Evolutionary conservation across 495 filamentous ascomycete genomes (phyloP), one percentile per base, ranked within the genome.

Genomic region (Penicillium lividum): DNA sequence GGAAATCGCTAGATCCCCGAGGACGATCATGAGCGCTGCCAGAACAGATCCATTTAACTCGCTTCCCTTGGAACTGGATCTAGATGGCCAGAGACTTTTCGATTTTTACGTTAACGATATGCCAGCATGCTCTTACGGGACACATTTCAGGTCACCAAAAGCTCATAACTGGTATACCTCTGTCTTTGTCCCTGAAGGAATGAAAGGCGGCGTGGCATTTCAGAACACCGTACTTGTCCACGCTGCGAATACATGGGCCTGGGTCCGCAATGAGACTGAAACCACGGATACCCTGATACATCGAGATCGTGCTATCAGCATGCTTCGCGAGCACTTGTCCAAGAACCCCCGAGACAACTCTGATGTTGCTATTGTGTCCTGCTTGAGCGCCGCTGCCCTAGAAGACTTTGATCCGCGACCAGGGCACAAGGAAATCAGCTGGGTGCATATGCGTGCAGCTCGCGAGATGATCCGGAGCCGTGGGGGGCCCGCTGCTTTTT

Each of bases 91-190:
- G 51, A 57, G 59, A 16, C 53, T 75, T 4, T 75, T 75, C 34
- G 76, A 77, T 53, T 75, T 74, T 40, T 77, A 75, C 42, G 69
- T 73, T n/a, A 72, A 70, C 36, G 66, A 69, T 29, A 75, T 77
- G 72, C 73, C 72, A 0, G 65, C 73, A 7, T 73, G 68, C 55
- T 74, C 71, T 11, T 78, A 77, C 34, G 75, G 68, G 18, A 44
- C 61, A 2, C 71, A 74, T 63, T 71, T 66, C 11, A 65, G 65
- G 15, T 71, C 74, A 4, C 5, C 53, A n/a, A 68, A 70, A 18
- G 74, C 75, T 5, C 71, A 75, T 38, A 72, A 78, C 28, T 76
- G 73, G 74, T 73, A 76, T 45, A 74, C 63, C 3, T 28, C 60
- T 0, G 68, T 74, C 2, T 76, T 76, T 60, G 70, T 75, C 7